phyloP scores from a whole-genome alignment of 805 yeast species.

The Zygoascus flipseniorum region DNA sequence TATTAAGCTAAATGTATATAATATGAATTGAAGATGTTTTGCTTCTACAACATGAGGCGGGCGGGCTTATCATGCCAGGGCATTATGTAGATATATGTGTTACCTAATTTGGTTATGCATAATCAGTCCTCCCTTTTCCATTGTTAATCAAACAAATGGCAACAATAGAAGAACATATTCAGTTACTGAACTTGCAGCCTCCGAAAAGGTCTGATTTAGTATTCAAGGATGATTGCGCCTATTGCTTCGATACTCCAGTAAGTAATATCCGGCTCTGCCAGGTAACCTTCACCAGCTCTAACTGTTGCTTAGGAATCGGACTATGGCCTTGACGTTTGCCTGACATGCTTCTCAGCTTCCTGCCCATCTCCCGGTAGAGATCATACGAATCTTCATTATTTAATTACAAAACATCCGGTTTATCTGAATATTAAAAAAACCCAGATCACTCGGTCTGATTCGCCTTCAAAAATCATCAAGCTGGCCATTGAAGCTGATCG shows the following conservation, averaged over 20 bases:
- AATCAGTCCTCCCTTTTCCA: not conserved
- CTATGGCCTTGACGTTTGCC: slow-evolving; percentile 66
- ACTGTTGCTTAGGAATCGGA: slow-evolving; percentile 28
- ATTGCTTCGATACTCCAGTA: slow-evolving; percentile 64
- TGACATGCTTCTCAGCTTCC: slow-evolving; percentile 46
- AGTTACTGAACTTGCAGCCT: slow-evolving; percentile 11
- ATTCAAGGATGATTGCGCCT: slow-evolving; percentile 86
- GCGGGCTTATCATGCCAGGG: not conserved
- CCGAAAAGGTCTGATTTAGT: slow-evolving; percentile 31
- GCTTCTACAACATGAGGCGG: not conserved
- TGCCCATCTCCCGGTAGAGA: slow-evolving; percentile 57
- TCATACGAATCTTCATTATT: slow-evolving; percentile 52
- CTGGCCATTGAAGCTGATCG: slow-evolving; percentile 55
- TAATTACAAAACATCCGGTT: slow-evolving; percentile 42
- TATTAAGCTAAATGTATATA: slow-evolving; percentile 19
- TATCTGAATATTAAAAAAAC: slow-evolving; percentile 53
- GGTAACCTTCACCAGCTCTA: slow-evolving; percentile 12
- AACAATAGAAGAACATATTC: slow-evolving; percentile 6
- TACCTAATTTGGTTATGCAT: not conserved
- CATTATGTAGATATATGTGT: not conserved
- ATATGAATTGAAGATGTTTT: too few relatives aligned
- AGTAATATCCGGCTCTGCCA: slow-evolving; percentile 9
- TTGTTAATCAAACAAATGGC: not conserved
- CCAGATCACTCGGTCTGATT: slow-evolving; percentile 16
- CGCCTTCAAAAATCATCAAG: slow-evolving; percentile 46